Base-by-base conservation (phyloP, 1,284 basidiomycete species). In the Pseudozyma flocculosa region DNA sequence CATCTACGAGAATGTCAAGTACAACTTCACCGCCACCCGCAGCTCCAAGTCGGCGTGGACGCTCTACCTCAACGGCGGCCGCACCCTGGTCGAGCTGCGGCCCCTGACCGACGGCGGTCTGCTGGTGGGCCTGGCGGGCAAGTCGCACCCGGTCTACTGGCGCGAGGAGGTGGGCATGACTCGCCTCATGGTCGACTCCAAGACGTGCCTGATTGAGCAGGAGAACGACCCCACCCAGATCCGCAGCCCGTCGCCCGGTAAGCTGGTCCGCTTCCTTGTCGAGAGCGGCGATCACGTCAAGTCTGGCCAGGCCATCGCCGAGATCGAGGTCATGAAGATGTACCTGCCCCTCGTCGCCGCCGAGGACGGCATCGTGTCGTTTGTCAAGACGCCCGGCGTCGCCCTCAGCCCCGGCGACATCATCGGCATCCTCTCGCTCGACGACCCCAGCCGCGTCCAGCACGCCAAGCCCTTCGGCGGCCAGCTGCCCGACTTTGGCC, bases 191-290 rank as follows among this genome's bases (percentile, higher is more conserved):
- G 86, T 98, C 64, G 92, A 78, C 64, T 85, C 91, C 61, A 95
- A 96, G 84, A 98, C 95, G 24, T 95, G 92, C 80, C 84, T 96
- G 80, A 94, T 99, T 70, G 95, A 97, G 81, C 93, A 98, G 80
- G 95, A 98, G 84, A 96, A 96, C 73, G 95, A 99, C 78, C 95
- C 95, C 7, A 98, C 95, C 17, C 94, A 98, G 80, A 83, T 98
- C 52, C 85, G 94, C 73, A 92, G 89, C 75, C 95, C 95, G 13
- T 92, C 88, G 80, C 95, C 95, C 22, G 95, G 95, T 45, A 99
- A 99, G 82, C 85, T 99, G 43, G 86, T 98, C 53, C 85, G 93
- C 47, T 94, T 89, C 83, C 85, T 98, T 61, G 88, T 98, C 62
- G 94, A 98, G 75, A 94, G 90, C 56, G 95, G 95, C 19, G 94